Conservation (phyloP, 345 rosid species). For the Balakata baccata region DNA sequence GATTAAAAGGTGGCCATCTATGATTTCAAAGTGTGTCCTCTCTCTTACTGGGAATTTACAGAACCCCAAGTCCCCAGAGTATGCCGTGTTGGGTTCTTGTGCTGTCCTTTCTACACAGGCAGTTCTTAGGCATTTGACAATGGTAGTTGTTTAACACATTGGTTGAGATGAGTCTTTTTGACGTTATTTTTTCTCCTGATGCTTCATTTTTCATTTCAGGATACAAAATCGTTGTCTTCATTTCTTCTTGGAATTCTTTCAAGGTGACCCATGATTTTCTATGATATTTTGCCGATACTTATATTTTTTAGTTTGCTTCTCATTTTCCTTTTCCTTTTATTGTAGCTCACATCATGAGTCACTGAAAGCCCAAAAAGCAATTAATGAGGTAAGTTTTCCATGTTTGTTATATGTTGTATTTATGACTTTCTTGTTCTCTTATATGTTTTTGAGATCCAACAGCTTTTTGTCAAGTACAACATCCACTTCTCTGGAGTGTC, state of each 20-base stretch:
- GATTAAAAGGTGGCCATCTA: constrained; percentile 91
- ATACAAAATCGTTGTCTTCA: constrained; percentile 69
- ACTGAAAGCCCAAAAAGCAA: constrained; percentile 88
- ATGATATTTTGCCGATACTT: background rate
- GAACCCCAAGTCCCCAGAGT: constrained; percentile 61
- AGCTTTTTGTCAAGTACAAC: constrained; percentile 99
- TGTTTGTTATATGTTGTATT: constrained; percentile 11
- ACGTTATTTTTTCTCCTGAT: constrained; percentile 28
- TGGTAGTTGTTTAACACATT: constrained; percentile 44
- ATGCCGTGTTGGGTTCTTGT: constrained; percentile 89
- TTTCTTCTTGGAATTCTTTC: constrained; percentile 86
- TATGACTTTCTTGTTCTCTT: constrained; percentile 15
- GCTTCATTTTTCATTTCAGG: constrained; percentile 49
- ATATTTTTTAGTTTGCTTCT: background rate
- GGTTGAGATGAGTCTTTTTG: constrained; percentile 17
- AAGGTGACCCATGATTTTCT: too few species aligned
- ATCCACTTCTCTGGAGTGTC: constrained; percentile 88
- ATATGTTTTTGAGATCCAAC: constrained; percentile 29
- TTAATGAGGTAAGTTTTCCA: constrained; percentile 67
- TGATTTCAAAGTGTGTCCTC: constrained; percentile 81
- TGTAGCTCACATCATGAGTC: constrained; percentile 95
- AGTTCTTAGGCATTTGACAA: constrained; percentile 88
- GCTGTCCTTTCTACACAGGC: constrained; percentile 86
- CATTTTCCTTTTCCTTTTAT: constrained; percentile 12
- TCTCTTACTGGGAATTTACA: constrained; percentile 64